phyloP scores from a whole-genome alignment of 2,329 filamentous ascomycete genomes.

The Pseudogymnoascus sp. region DNA sequence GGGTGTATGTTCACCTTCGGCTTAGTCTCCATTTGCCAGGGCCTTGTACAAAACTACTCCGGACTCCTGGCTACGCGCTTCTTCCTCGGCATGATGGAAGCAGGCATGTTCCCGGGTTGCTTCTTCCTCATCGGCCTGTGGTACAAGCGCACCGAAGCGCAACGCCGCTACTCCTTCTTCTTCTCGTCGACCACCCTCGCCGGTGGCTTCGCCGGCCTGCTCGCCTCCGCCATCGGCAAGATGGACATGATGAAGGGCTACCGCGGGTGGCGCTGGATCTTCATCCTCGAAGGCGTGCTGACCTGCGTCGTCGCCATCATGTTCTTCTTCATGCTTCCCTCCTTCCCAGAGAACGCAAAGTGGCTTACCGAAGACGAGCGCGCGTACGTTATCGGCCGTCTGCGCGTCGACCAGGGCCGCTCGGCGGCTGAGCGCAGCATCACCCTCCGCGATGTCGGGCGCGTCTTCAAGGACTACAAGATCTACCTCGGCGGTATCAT shows the following conservation, averaged over 20 bases:
- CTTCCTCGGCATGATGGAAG: slow-evolving; percentile 73
- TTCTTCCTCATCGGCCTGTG: slow-evolving; percentile 77
- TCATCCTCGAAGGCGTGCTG: slow-evolving; percentile 66
- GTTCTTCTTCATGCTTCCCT: slow-evolving; percentile 64
- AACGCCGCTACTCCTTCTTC: slow-evolving; percentile 90
- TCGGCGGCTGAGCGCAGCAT: slow-evolving; percentile 57
- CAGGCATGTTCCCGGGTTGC: slow-evolving; percentile 70
- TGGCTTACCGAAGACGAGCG: slow-evolving; percentile 69
- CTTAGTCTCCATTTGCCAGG: slow-evolving; percentile 27
- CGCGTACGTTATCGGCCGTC: slow-evolving; percentile 55
- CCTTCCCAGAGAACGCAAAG: slow-evolving; percentile 67
- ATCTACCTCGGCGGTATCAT: slow-evolving; percentile 69
- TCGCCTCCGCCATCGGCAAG: slow-evolving; percentile 83
- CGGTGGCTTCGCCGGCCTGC: slow-evolving; percentile 77
- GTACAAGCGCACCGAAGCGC: slow-evolving; percentile 82
- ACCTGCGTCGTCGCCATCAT: slow-evolving; percentile 55
- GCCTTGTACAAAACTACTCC: slow-evolving; percentile 52
- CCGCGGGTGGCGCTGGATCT: slow-evolving; percentile 73
- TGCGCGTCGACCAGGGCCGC: slow-evolving; percentile 62
- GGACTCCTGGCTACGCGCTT: slow-evolving; percentile 75
- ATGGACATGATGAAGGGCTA: slow-evolving; percentile 68
- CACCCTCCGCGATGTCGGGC: slow-evolving; percentile 42
- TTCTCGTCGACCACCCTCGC: slow-evolving; percentile 76
- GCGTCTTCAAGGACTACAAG: slow-evolving; percentile 67
- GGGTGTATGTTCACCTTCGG: slow-evolving; percentile 62